Base-by-base conservation (phyloP, 2,329 filamentous ascomycete genomes). In the Diaporthe citri region DNA sequence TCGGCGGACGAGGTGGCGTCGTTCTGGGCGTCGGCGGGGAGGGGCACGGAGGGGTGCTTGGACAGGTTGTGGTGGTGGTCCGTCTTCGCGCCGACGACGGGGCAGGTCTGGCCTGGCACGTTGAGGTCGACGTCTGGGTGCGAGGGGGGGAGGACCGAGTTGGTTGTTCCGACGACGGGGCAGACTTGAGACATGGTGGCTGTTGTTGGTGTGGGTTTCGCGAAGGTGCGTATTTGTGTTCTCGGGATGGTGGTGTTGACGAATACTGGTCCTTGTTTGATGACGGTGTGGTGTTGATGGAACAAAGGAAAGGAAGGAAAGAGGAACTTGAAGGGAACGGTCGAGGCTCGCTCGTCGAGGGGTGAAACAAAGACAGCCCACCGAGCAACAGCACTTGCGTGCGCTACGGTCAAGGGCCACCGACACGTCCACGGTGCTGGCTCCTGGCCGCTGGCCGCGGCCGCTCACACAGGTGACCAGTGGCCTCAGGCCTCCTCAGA, bases 121-220 rank as follows among this genome's bases (percentile, higher is more conserved):
- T 82, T 81, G 60, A 86, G 82, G 78, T 86, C 84, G 78, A 86
- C 77, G 43, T 84, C 81, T 5, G 84, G 83, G 78, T 85, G 83
- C 1, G 82, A 81, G 0, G 84, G 84, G 8, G 84, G 84, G 1
- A 85, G 81, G 9, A 83, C 84, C 71, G 79, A 79, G 81, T 85
- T 86, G 74, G 83, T 85, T 1, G 84, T 86, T 76, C 84, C 84
- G 75, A 85, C 83, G 71, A 85, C 82, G 76, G 84, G 84, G 78
- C 84, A 85, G 76, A 83, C 83, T 78, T 80, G 78, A 74, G 75
- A 75, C 75, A 76, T 76, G 43, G n/a, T 73, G 66, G 43, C 20
- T n/a, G 66, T 36, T 2, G 48, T 22, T 15, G 74, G 79, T 76
- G 79, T 46, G 20, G 31, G 31, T 59, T 5, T 59, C 6, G 51